Conservation (phyloP, 345 rosid genomes). For the Mangifera indica region DNA sequence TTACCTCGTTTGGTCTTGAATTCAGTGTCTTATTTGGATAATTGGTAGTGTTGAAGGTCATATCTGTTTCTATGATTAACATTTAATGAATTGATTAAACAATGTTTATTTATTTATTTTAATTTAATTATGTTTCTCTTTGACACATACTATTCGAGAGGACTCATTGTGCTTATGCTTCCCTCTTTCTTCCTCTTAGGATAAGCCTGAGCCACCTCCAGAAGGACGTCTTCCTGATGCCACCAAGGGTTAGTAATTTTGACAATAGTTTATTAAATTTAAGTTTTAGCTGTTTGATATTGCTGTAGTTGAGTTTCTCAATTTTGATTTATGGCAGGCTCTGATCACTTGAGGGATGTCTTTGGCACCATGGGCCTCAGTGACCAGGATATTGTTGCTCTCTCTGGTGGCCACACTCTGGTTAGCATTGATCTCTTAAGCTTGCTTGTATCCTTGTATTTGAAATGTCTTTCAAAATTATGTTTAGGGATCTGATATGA, state of each 20-base stretch:
- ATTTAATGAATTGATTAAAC: too few relatives aligned
- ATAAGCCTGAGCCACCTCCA: slow-evolving; percentile 86
- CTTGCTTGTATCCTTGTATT: not conserved
- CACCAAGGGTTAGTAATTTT: slow-evolving; percentile 55
- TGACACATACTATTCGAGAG: not conserved
- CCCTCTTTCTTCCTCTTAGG: slow-evolving; percentile 40
- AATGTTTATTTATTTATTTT: not conserved
- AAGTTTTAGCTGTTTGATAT: not conserved
- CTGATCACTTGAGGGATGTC: slow-evolving; percentile 80
- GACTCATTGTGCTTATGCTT: not conserved
- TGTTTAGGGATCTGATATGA: not conserved
- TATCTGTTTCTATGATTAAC: too few relatives aligned
- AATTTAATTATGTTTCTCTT: not conserved
- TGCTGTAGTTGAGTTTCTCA: not conserved
- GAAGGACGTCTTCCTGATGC: slow-evolving; percentile 99
- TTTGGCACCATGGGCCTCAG: slow-evolving; percentile 77
- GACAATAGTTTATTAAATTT: not conserved
- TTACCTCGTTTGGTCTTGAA: not conserved
- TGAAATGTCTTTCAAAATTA: not conserved
- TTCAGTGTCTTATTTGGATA: too few relatives aligned
- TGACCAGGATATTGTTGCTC: slow-evolving; percentile 86
- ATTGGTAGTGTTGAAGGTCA: too few relatives aligned
- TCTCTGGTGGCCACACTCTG: slow-evolving; percentile 96
- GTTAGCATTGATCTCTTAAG: slow-evolving; percentile 35
- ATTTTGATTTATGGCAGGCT: slow-evolving; percentile 35